Conservation (phyloP, 2,329 filamentous ascomycete genomes). For the Ophiostoma pallidulum region DNA sequence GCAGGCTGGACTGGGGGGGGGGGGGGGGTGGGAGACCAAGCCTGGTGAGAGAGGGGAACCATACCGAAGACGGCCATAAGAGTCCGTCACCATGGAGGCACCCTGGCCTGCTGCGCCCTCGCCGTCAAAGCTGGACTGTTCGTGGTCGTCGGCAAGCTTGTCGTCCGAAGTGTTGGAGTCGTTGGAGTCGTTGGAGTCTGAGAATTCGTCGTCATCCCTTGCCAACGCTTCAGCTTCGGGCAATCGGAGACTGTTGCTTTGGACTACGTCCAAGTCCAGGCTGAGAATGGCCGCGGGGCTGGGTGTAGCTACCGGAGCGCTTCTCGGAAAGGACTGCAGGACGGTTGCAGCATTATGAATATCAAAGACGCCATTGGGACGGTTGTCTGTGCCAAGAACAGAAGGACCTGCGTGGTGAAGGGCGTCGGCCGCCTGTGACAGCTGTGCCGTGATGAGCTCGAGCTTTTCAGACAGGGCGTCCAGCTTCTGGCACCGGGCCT, state of each 20-base stretch:
- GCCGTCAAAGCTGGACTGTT: background rate
- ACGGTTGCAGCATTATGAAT: no score
- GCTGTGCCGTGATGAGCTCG: constrained; percentile 13
- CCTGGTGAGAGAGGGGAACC: background rate
- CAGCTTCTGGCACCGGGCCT: constrained; percentile 20
- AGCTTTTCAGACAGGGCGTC: constrained; percentile 20
- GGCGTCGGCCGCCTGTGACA: background rate
- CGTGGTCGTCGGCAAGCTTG: constrained; percentile 6
- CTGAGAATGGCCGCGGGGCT: no score
- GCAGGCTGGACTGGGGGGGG: no score
- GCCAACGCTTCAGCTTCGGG: background rate
- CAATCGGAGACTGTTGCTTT: no score
- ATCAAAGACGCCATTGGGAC: no score
- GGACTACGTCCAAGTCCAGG: no score
- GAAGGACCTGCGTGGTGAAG: background rate
- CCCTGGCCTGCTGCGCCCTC: constrained; percentile 10
- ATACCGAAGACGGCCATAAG: constrained; percentile 21
- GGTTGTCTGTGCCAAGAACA: no score
- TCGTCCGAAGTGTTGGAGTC: background rate
- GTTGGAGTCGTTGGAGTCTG: background rate
- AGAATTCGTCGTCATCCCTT: background rate
- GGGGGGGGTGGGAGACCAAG: background rate
- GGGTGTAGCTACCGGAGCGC: no score
- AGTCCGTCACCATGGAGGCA: constrained; percentile 21
- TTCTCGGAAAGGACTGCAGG: no score